Conservation (phyloP, 768 basidiomycete genomes). For the Calocera viscosa region DNA sequence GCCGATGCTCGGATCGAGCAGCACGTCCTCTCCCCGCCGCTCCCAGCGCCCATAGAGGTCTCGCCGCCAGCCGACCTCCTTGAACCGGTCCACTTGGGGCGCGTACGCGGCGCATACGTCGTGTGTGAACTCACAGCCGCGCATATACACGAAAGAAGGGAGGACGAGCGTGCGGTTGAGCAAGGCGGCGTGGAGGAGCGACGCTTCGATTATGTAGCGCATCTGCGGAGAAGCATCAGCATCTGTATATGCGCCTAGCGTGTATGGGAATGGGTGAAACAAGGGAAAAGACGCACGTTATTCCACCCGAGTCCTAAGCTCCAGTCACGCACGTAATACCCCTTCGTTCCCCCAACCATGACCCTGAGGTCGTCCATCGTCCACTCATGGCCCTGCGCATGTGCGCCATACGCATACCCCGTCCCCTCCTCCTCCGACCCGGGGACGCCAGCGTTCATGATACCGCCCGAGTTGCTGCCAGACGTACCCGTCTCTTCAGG, state of each 20-base stretch:
- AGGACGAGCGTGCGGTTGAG: constrained; percentile 36
- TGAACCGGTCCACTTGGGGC: constrained; percentile 1
- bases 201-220: constrained; percentile 39
- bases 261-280: not conserved
- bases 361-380: constrained; percentile 27
- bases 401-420: not conserved
- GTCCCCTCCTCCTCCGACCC: not conserved
- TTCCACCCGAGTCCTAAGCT: constrained; percentile 39
- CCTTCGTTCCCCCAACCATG: constrained; percentile 31
- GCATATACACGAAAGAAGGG: constrained; percentile 37
- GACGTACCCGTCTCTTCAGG: not conserved
- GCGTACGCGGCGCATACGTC: constrained; percentile 1
- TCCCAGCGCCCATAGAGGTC: not conserved
- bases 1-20: not conserved
- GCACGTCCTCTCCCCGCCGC: no score
- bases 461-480: not conserved
- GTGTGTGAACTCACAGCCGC: constrained; percentile 30
- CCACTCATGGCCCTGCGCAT: constrained; percentile 18
- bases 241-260: not conserved
- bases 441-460: not conserved
- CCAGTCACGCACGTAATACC: constrained; percentile 36
- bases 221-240: constrained; percentile 27
- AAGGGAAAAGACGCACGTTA: constrained; percentile 29
- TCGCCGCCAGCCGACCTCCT: not conserved
- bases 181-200: constrained; percentile 33